Base-by-base conservation (phyloP, 495 filamentous ascomycete genomes). In the Aspergillus haitiensis region DNA sequence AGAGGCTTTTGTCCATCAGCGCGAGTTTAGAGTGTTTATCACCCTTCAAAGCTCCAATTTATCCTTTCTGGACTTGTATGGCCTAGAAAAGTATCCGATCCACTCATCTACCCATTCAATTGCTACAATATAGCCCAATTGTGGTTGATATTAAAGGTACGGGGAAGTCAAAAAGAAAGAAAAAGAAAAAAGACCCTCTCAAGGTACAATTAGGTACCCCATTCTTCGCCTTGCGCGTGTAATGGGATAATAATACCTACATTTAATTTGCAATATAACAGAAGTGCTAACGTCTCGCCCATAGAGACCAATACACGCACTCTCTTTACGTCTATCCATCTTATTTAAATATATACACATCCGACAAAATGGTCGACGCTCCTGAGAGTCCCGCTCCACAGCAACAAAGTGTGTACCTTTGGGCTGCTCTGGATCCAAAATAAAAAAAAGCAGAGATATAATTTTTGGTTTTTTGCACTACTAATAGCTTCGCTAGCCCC, bases 401-500 rank as follows among this genome's bases (percentile, higher is more conserved):
- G 65, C 65, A 74, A 69, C 73, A 75, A 67, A 72, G 74, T 75
- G 69, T 60, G 70, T 74, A 59, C 61, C 60, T 32, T 55, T 58
- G 65, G 46, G 55, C 59, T 56, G 56, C 56, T 62, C 56, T 56
- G 47, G 16, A 51, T 59, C 56, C 61, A 21, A 47, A 21, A 47
- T 47, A 44, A 9, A 40, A 44, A 15, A 48, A n/a, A 52, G 31
- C 4, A 18, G 15, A 47, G 27, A n/a, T 10, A 18, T 9, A 5
- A 10, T 47, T 18, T 7, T 47, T 47, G 5, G 44, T 47, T 42
- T 15, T 42, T 21, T 15, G 40, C 40, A 36, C 54, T 37, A 58
- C 71, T 73, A 59, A 73, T 61, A 27, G 37, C 36, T 50, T 59
- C 33, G 11, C 58, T 64, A 78, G 76, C 75, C 59, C 75, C 77